Conservation (phyloP, 1,284 basidiomycete species). For the Fomitopsis palustris region DNA sequence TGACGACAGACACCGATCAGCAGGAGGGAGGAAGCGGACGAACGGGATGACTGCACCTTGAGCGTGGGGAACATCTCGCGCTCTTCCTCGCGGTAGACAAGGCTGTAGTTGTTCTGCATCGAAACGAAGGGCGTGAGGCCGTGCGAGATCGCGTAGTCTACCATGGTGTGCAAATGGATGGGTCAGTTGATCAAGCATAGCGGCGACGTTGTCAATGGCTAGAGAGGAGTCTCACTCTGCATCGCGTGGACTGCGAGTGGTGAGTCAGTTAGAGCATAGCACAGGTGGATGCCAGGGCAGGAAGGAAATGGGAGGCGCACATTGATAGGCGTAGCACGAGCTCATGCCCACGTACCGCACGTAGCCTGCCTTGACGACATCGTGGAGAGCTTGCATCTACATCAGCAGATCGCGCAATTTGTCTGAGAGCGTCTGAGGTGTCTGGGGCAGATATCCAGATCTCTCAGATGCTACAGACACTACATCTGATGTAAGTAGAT, state of each 20-base stretch:
- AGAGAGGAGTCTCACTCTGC: slow-evolving; percentile 39
- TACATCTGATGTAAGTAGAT: no score
- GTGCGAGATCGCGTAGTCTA: slow-evolving; percentile 34
- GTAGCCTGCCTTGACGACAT: slow-evolving; percentile 60
- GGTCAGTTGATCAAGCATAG: no score
- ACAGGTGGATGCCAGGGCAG: no score
- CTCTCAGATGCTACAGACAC: no score
- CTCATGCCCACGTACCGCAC: slow-evolving; percentile 70
- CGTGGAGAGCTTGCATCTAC: slow-evolving; percentile 61
- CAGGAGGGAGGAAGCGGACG: no score
- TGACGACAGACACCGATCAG: no score
- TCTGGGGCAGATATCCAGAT: no score
- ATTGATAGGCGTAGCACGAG: slow-evolving; percentile 32
- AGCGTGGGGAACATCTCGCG: slow-evolving; percentile 47
- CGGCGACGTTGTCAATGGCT: no score
- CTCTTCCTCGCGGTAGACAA: slow-evolving; percentile 49
- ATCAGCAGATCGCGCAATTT: not conserved
- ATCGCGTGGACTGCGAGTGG: slow-evolving; percentile 47
- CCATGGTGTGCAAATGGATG: not conserved
- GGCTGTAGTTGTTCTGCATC: slow-evolving; percentile 49
- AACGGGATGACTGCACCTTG: slow-evolving; percentile 15
- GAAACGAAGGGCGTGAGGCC: slow-evolving; percentile 47
- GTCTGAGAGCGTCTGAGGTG: no score
- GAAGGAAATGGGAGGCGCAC: slow-evolving; percentile 9
- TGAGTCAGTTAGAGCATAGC: no score